Evolutionary conservation across 495 filamentous ascomycete genomes (phyloP), one percentile per base, ranked within the genome.

Genomic region (Letharia lupina): DNA sequence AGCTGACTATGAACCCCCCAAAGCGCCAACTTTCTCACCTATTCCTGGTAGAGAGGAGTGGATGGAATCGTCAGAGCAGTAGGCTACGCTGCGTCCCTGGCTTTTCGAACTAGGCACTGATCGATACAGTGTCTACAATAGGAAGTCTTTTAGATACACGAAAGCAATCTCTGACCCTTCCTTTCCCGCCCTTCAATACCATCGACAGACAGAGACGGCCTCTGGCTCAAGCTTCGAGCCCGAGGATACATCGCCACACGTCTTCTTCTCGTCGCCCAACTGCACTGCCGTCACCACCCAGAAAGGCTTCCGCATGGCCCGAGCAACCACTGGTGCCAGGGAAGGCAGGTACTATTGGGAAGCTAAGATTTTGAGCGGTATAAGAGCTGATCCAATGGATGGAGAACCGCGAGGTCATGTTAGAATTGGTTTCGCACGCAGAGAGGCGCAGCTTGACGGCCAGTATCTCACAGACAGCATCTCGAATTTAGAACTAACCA

Each of bases 281-380:
- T 82, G 74, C 6, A 82, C 85, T 37, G 65, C 65, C 0, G 78
- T 91, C 64, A 89, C 89, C 0, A 89, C 89, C 33, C 84, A 91
- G 61, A 93, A 92, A 73, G 90, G 90, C 2, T 94, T 89, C 76
- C 79, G 90, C 28, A 90, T 91, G 84, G 79, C 80, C 6, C 77
- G 93, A 56, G 91, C 91, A 16, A 99, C 98, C 73, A 89, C 98
- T 0, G 89, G 89, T 45, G 89, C 91, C 10, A 80, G 95, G n/a
- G 90, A 97, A 76, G 95, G 95, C 2, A 82, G 89, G 23, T 92
- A 87, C 78, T 99, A 96, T 73, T 98, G 90, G 79, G 95, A 99
- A 76, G 92, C 93, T 74, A 91, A 89, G 68, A 85, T 99, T 52
- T 83, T 92, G 13, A 87, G 84, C 62, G 88, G 89, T 10, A 80